A percentile compares a stretch with the other conserved stretches of the same genome.
phyloP scores from a whole-genome alignment of 2,329 filamentous ascomycete genomes.

The Scedosporium boydii region DNA sequence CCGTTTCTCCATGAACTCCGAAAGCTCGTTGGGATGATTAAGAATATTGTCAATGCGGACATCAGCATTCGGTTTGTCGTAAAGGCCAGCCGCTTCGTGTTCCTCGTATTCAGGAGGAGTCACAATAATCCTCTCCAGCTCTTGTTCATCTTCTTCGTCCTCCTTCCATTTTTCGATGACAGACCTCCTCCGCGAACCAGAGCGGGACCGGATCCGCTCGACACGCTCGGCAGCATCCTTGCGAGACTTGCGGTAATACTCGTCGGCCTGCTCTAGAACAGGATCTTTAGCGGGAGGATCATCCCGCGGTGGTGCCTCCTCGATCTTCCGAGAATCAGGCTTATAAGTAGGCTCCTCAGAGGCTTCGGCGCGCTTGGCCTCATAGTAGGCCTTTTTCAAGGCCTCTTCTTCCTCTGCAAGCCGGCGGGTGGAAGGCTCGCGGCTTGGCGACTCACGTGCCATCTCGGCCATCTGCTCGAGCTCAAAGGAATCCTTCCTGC shows the following conservation, averaged over 20 bases:
- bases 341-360: conserved; percentile 35
- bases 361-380: conserved; percentile 36
- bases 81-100: conserved; percentile 30
- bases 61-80: conserved; percentile 53
- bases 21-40: conserved; percentile 37
- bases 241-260: conserved; percentile 46
- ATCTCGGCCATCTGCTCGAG: conserved; percentile 25
- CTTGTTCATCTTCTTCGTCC: conserved; percentile 18
- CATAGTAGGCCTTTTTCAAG: conserved; percentile 33
- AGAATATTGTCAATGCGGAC: conserved; percentile 52
- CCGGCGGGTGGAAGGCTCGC: conserved; percentile 13
- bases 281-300: conserved; percentile 26
- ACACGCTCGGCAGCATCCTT: conserved; percentile 44
- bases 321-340: conserved; percentile 25
- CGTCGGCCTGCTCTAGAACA: conserved; percentile 48
- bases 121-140: conserved; percentile 35
- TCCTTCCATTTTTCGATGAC: conserved; percentile 46
- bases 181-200: conserved; percentile 40
- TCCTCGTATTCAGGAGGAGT: conserved; percentile 44
- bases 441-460: conserved; percentile 12
- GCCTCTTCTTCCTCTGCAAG: conserved; percentile 31
- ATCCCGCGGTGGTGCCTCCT: conserved; percentile 26
- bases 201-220: conserved; percentile 44
- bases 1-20: conserved; percentile 17
- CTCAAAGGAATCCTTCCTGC: conserved; percentile 41